Conservation (phyloP, 306 rosid genomes). For the Notholithocarpus densiflorus region DNA sequence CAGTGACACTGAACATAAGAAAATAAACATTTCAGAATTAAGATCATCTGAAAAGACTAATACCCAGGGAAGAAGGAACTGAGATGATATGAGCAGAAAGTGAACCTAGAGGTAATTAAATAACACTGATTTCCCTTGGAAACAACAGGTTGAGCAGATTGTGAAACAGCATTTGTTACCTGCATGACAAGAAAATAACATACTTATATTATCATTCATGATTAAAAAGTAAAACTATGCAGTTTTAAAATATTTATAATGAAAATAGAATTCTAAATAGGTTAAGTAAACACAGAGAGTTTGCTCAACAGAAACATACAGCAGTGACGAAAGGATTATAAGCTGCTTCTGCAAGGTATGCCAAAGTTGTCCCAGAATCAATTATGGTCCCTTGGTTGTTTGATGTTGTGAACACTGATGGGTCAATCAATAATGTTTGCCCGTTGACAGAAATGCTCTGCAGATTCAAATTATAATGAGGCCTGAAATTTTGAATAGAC, state of each 20-base stretch:
- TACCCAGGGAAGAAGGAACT: background rate
- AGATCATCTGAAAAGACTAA: conserved; percentile 11
- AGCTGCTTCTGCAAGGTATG: conserved; percentile 92
- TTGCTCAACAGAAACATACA: conserved; percentile 50
- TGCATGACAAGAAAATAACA: conserved; percentile 25
- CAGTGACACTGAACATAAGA: conserved; percentile 51
- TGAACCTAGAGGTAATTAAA: conserved; percentile 62
- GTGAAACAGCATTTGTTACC: conserved; percentile 61
- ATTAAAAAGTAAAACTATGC: conserved; percentile 5
- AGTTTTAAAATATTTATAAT: conserved; percentile 5
- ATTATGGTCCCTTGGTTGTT: conserved; percentile 77
- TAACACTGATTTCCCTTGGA: conserved; percentile 75
- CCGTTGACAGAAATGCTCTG: conserved; percentile 91
- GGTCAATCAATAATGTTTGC: conserved; percentile 51
- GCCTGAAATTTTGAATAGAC: conserved; percentile 57
- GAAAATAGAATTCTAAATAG: conserved; percentile 11
- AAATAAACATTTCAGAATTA: conserved; percentile 18
- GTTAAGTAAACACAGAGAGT: conserved; percentile 13
- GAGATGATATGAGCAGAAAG: conserved; percentile 3
- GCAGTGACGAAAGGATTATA: conserved; percentile 76
- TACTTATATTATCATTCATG: background rate
- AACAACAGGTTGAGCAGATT: conserved; percentile 53
- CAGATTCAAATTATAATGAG: conserved; percentile 85
- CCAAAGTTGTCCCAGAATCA: conserved; percentile 98
- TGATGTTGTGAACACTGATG: conserved; percentile 78